Evolutionary conservation across 2,329 filamentous ascomycete genomes (phyloP), one percentile per base, ranked within the genome.

Genomic region (Alternaria longipes): DNA sequence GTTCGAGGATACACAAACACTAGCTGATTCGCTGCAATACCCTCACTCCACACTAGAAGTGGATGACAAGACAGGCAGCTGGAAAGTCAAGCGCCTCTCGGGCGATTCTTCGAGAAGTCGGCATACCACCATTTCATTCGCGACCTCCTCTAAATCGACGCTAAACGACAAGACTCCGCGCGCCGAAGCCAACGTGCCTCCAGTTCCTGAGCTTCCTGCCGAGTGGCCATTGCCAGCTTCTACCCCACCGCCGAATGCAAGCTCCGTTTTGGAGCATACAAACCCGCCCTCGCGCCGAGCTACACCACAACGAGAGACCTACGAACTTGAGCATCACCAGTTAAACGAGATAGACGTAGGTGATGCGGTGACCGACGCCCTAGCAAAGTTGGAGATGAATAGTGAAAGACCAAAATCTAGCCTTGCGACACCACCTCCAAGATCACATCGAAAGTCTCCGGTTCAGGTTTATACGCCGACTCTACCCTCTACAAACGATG

Each of bases 21-120:
- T 78, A 49, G 75, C 75, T 12, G 74, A 77, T 44, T 77, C 75
- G 8, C 66, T 78, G 8, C 66, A 66, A 47, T 78, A 73, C 42
- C 71, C 68, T 12, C 72, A 71, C 7, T 74, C 74, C 0, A 70
- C 73, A n/a, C 63, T 77, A n/a, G 70, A 73, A 50, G 67, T 76
- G 14, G 74, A 77, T 44, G 53, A 64, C 12, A 74, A 68, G 44
- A 75, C 73, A 9, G 75, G 76, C 4, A 57, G 64, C 26, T 78
- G 70, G 69, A 78, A 77, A 41, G 62, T 77, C 53, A 78, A 72
- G 59, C 70, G 73, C 12, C 57, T 65, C 5, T 75, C 72, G 4
- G 54, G 47, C n/a, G 57, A 64, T 1, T 69, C 69, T 8, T 50
- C 52, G 7, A 57, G 59, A 28, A 72, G 59, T 28, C 54, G 46